Evolutionary conservation across 2,329 filamentous ascomycete genomes (phyloP), one percentile per base, ranked within the genome.

Genomic region (Neofusicoccum cordaticola): DNA sequence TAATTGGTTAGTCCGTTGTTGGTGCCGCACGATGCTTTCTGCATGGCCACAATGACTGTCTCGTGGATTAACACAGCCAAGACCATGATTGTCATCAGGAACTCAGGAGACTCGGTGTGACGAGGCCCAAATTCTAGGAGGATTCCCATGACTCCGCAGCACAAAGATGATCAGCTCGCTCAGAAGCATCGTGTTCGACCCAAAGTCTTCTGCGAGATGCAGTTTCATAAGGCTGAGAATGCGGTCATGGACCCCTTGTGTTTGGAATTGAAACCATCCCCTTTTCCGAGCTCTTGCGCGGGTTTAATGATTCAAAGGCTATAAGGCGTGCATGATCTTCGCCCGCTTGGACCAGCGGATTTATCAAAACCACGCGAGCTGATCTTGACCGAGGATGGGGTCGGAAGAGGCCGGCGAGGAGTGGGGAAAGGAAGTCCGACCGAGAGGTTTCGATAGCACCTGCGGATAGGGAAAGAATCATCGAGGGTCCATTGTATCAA

Each of bases 261-360:
- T 35, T 9, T 9, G 7, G n/a, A 15, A n/a, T 47, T 47, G 31
- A 47, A 9, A 39, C 13, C 6, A 12, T 47, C 41, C 31, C 56
- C 56, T 47, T 45, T 60, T 60, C 56, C 22, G 9, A 19, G 41
- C 56, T 58, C 22, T 17, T 58, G 56, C 41, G 41, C 15, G 41
- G 47, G 41, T 57, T 47, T 60, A 47, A 47, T 48, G 53, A 58
- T 47, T 58, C 53, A 35, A 34, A 41, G 9, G 41, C 41, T 47
- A 47, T 47, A 60, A 60, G 56, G 56, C 56, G 56, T 47, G 56
- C 42, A 47, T 60, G 56, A 60, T 60, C 56, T 60, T 60, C 56
- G 17, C 11, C 56, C 42, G 56, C 56, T 13, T 60, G 56, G 56
- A 27, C 56, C 56, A 60, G 56, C 56, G 11, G n/a, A 60, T n/a